Base-by-base conservation (phyloP, 1,139 yeast genomes). In the Spencermartinsiella ligniputridi region DNA sequence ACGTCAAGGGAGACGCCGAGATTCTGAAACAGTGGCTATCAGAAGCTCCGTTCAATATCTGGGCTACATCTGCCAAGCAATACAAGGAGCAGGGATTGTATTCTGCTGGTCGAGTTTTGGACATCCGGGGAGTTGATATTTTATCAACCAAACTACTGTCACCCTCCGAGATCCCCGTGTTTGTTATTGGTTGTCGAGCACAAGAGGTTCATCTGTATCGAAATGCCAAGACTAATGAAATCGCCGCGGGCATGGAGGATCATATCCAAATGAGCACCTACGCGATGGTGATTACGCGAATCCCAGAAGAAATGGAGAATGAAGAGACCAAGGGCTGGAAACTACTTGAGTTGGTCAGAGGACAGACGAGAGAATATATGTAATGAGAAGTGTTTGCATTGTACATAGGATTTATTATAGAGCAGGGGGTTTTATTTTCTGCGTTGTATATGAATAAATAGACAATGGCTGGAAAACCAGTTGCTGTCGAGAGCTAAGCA, bases 301-400 rank as follows among this genome's bases (percentile, higher is more conserved):
- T 86, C 45, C 90, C 96, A 9, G 98, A 90, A 65, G 90, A 90
- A 53, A 80, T 94, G 62, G 95, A 83, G 50, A 87, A 94, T 64
- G 76, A 78, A 46, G 89, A 83, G 57, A 94, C 99, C 21, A 96
- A 88, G 61, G 99, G 99, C 35, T 94, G 98, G 98, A 88, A 87
- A 71, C 81, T 94, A 47, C 70, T 92, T 61, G 98, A 94, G 68
- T 86, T 94, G 64, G 97, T 89, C 43, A 83, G 97, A 63, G 96
- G 96, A 55, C 94, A 89, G 41, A 83, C 95, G 41, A 81, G 96
- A 71, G 86, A 84, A 48, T 88, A 85, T 79, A 89, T 90, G 56
- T 88, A 63, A 65, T n/a, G 15, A n/a, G 32, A 15, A n/a, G 32
- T 27, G 32, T 27, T 27, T 43, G 19, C 41, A 18, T 34, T 46